Evolutionary conservation across 2,329 filamentous ascomycete species (phyloP).

Genomic region (Paecilomyces formosus): DNA sequence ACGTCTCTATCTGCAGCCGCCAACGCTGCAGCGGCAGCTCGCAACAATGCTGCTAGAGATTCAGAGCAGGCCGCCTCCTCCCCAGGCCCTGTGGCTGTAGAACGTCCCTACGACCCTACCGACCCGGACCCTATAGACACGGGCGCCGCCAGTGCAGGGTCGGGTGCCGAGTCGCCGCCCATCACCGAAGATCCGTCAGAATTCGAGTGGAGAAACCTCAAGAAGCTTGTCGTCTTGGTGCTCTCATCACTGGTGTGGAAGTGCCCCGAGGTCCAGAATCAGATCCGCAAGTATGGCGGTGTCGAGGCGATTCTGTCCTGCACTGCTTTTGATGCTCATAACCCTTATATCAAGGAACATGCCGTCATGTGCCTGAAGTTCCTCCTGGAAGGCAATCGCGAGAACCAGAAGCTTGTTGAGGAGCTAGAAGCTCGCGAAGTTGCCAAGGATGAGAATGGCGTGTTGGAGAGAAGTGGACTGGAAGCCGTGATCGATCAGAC

Average conservation of each 20-base stretch:
- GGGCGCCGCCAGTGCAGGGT: constrained; percentile 29
- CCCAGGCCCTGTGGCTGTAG: constrained; percentile 45
- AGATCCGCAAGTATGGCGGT: constrained; percentile 77
- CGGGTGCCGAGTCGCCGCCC: constrained; percentile 40
- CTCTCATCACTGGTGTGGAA: constrained; percentile 86
- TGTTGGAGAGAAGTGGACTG: constrained; percentile 34
- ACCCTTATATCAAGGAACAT: constrained; percentile 88
- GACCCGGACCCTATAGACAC: constrained; percentile 34
- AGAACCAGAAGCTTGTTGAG: constrained; percentile 48
- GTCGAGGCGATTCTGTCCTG: constrained; percentile 84
- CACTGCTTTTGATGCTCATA: constrained; percentile 85
- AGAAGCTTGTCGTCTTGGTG: constrained; percentile 86
- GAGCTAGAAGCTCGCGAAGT: constrained; percentile 40
- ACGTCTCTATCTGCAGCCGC: constrained; percentile 27
- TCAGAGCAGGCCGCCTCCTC: constrained; percentile 22
- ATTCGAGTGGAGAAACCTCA: constrained; percentile 74
- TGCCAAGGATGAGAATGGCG: constrained; percentile 31
- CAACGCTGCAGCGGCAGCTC: constrained; percentile 12
- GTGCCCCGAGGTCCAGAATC: constrained; percentile 73
- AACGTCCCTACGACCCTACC: constrained; percentile 56
- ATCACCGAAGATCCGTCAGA: constrained; percentile 56
- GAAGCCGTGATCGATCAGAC: constrained; percentile 36
- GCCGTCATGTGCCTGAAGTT: constrained; percentile 84
- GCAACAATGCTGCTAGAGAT: constrained; percentile 20
- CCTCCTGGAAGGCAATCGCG: constrained; percentile 44